These are phyloP conservation scores for Lipomyces spencermartinsiae DNA, from an alignment of 805 yeast genomes.

Conservation along the genomic window DNA sequence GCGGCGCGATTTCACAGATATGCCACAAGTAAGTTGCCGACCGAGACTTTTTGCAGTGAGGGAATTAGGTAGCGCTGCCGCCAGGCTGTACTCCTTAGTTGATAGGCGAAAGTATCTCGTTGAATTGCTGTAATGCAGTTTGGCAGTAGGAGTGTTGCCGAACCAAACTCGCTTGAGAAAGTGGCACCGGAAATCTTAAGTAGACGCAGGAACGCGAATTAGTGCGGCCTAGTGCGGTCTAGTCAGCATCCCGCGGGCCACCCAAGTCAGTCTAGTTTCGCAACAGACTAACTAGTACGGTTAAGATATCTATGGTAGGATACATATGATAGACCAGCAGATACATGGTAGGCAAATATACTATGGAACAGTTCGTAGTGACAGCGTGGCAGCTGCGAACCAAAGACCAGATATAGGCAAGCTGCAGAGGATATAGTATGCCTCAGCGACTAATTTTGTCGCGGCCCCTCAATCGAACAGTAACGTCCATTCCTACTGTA, in stretches of 20 bases:
- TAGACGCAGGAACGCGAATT: neutral
- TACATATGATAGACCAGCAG: too few relatives aligned
- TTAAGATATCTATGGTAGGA: too few relatives aligned
- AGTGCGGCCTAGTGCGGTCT: neutral
- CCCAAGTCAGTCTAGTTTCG: too few relatives aligned
- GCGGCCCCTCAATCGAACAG: neutral
- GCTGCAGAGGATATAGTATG: too few relatives aligned
- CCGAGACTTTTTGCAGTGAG: neutral
- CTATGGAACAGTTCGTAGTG: neutral
- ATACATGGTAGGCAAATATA: too few relatives aligned
- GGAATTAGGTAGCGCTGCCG: neutral
- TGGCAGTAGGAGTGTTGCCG: neutral
- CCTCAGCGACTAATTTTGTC: neutral
- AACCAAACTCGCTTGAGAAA: too few relatives aligned
- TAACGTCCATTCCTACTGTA: neutral
- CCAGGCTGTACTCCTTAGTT: too few relatives aligned
- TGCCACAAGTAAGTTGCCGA: neutral
- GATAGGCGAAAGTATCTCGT: too few relatives aligned
- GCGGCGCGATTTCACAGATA: neutral
- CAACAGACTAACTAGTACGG: too few relatives aligned
- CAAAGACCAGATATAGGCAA: too few relatives aligned
- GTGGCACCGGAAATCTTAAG: neutral
- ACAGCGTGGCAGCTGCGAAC: neutral
- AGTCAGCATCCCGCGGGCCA: neutral
- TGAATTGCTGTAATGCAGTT: neutral